phyloP scores from a whole-genome alignment of 2,329 filamentous ascomycete genomes.

The Neurospora crassa region DNA sequence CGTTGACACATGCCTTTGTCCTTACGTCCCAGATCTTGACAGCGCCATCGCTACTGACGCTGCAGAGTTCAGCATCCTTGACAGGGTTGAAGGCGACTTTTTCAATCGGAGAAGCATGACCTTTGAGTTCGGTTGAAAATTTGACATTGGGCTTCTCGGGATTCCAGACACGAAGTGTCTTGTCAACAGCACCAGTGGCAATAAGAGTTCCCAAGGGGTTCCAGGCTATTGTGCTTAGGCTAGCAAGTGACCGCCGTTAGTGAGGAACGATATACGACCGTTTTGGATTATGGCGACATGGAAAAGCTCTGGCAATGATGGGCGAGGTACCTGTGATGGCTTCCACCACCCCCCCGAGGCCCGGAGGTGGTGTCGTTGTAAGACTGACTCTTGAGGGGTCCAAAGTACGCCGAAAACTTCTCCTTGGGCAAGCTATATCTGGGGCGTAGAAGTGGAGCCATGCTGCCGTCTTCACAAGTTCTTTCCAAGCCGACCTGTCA shows the following conservation, averaged over 20 bases:
- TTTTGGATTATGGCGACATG: not conserved
- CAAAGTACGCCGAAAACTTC: constrained; percentile 57
- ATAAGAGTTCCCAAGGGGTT: constrained; percentile 76
- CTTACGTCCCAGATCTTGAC: constrained; percentile 75
- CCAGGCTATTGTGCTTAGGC: constrained; percentile 77
- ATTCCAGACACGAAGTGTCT: constrained; percentile 69
- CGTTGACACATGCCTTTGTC: constrained; percentile 59
- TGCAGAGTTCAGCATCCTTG: constrained; percentile 69
- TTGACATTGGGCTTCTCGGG: constrained; percentile 65
- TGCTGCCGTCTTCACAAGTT: constrained; percentile 11
- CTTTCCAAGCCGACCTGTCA: not conserved
- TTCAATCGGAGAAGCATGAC: constrained; percentile 56
- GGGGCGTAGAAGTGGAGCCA: constrained; percentile 33
- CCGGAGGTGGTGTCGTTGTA: constrained; percentile 54
- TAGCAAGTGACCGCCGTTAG: constrained; percentile 25
- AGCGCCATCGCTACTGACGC: constrained; percentile 62
- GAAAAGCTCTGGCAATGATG: not conserved
- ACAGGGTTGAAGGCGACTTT: constrained; percentile 70
- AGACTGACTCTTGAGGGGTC: constrained; percentile 56
- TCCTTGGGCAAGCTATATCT: constrained; percentile 57
- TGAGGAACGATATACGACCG: not conserved
- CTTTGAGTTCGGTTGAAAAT: constrained; percentile 66
- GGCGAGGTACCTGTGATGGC: constrained; percentile 42
- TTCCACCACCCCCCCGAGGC: constrained; percentile 31
- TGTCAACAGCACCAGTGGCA: constrained; percentile 67